Evolutionary conservation across 148 eudicot genomes (phyloP), one percentile per base, ranked within the genome.

Genomic region (Silene uniflora): DNA sequence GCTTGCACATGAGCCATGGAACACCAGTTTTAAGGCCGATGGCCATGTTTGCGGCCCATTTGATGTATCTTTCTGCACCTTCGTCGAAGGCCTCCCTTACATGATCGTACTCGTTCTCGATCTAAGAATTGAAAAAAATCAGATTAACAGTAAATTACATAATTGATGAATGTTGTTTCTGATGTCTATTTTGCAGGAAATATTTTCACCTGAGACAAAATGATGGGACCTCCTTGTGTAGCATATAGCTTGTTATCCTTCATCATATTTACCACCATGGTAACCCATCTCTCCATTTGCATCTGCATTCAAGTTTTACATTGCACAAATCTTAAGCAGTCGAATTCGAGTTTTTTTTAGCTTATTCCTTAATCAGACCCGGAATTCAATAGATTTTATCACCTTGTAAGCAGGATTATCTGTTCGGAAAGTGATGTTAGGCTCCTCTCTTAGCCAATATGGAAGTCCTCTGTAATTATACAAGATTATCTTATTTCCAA

Each of bases 1-100:
- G 93, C 88, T 94, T 94, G 88, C 98, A 94, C 98, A 94, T 94
- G 47, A 83, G 76, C 98, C 98, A 94, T 49, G 98, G 98, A 10
- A 89, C 93, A 56, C 91, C 91, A 3, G 92, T 90, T 35, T 88
- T 25, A 8, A 86, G 93, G 18, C 86, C 87, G 46, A 90, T 82
- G 4, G 97, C 93, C 97, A 94, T 90, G 29, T 62, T 42, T 54
- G 87, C 97, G 16, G 96, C 97, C 98, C 98, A 94, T 21, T n/a
- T 62, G 62, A 94, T 89, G 75, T 94, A 94, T 25, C 78, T 60
- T 0, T 78, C 86, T 18, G 96, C 98, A 10, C 71, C 77, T 19
- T 75, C 86, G 39, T 68, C 67, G 32, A 79, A 90, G 1, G 89
- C 88, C 2, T 12, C 69, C 81, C 84, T 89, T 9, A 90, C 80